phyloP scores from a whole-genome alignment of 1,284 basidiomycete genomes.

The Agroathelia rolfsii region DNA sequence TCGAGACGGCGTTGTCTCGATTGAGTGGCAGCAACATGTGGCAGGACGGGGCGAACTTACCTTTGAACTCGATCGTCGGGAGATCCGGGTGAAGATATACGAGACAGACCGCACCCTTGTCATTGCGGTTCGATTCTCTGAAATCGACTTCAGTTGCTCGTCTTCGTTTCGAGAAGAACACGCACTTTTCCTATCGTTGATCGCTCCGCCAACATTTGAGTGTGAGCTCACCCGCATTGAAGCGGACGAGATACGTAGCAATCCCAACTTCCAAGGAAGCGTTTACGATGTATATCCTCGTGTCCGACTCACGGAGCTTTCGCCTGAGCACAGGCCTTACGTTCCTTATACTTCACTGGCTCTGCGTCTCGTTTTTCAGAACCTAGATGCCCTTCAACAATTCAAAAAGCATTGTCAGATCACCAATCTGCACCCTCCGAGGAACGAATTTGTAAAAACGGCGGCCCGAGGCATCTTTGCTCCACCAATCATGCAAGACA shows the following conservation, averaged over 20 bases:
- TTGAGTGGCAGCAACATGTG: conserved; percentile 38
- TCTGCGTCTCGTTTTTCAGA: conserved; percentile 37
- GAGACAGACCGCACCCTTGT: conserved; percentile 17
- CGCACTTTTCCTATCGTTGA: conserved; percentile 31
- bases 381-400: conserved; percentile 20
- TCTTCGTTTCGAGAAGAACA: conserved; percentile 16
- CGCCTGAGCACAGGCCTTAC: conserved; percentile 14
- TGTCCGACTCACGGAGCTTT: conserved; percentile 12
- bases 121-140: conserved; percentile 35
- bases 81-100: conserved; percentile 31
- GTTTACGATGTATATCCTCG: conserved; percentile 9
- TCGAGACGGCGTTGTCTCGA: conserved; percentile 41
- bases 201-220: conserved; percentile 37
- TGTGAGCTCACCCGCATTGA: conserved; percentile 11
- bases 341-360: conserved; percentile 37
- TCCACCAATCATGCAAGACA: conserved; percentile 17
- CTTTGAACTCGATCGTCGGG: conserved; percentile 35
- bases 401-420: conserved; percentile 29
- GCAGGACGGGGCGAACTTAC: conserved; percentile 16
- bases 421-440: conserved; percentile 26
- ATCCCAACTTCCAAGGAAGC: conserved; percentile 20
- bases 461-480: conserved; percentile 36
- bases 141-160: conserved; percentile 30
- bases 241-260: conserved; percentile 13
- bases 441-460: conserved; percentile 28